A percentile compares a stretch with the other conserved stretches of the same genome.
phyloP scores from a whole-genome alignment of 2,329 filamentous ascomycete species.

The Colletotrichum sp. region DNA sequence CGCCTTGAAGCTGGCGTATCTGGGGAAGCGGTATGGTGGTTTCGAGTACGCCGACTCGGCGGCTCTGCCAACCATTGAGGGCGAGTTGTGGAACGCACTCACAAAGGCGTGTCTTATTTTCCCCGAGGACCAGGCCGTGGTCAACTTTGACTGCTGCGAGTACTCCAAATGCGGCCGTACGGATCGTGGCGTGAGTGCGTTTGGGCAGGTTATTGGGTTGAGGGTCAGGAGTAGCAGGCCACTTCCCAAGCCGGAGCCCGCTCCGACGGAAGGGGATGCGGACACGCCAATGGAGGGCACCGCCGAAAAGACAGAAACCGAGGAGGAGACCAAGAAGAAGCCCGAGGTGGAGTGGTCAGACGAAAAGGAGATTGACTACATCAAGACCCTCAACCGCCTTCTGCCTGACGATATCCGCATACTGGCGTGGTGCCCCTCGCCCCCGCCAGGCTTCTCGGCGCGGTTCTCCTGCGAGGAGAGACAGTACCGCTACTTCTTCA shows the following conservation, averaged over 20 bases:
- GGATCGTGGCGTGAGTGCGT: conserved; percentile 92
- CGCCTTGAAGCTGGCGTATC: conserved; percentile 91
- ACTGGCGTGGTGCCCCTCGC: conserved; percentile 89
- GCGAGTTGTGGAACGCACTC: conserved; percentile 91
- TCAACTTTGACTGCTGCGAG: conserved; percentile 84
- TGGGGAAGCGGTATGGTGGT: conserved; percentile 90
- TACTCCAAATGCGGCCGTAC: conserved; percentile 97
- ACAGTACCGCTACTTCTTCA: conserved; percentile 97
- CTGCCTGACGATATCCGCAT: conserved; percentile 89
- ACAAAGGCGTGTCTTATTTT: conserved; percentile 83
- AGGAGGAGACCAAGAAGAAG: conserved; percentile 25
- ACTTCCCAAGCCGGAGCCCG: conserved; percentile 37
- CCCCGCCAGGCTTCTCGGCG: conserved; percentile 82
- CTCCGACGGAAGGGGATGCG: conserved; percentile 22
- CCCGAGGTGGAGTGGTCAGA: conserved; percentile 61
- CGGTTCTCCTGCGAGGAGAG: conserved; percentile 92
- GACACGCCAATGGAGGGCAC: conserved; percentile 50
- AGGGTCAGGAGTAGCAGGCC: conserved; percentile 82
- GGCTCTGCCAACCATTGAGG: conserved; percentile 82
- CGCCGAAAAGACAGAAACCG: conserved; percentile 36
- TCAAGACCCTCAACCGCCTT: conserved; percentile 82
- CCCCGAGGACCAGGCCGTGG: conserved; percentile 63
- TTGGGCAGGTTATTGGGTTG: conserved; percentile 91
- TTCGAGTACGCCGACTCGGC: conserved; percentile 85
- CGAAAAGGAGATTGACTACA: conserved; percentile 80